Evolutionary conservation across 2,329 filamentous ascomycete genomes (phyloP), one percentile per base, ranked within the genome.

Genomic region (Fusarium camptoceras): DNA sequence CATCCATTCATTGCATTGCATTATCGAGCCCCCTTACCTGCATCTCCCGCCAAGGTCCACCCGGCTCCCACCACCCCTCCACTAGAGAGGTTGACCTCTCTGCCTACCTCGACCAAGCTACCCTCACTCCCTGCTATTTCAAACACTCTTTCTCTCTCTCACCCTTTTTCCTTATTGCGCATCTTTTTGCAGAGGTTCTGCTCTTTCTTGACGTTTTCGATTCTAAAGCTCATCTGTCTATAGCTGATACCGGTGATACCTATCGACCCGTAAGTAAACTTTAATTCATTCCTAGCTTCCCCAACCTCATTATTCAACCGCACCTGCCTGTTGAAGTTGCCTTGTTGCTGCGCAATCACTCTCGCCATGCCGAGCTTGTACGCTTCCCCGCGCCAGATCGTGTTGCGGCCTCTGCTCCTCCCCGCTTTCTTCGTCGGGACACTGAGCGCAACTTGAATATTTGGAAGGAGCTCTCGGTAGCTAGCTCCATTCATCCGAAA

Each of bases 211-310:
- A 58, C 64, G 46, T 68, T 66, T 71, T 66, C 64, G 48, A 68
- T 72, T 70, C 70, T 75, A 70, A 73, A 64, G 61, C 64, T 75
- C 68, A 78, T 83, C 82, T 86, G 76, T 79, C 71, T 80, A 76
- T 80, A 89, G 87, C 87, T 79, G 87, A 89, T 76, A 84, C 85
- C 75, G 85, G 85, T 80, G 87, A 89, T 76, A 89, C 82, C 71
- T 89, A 89, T 80, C 86, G 87, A 79, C 86, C 87, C 76, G 87
- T 87, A 81, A 86, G 85, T 85, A 71, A 58, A 51, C 54, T 58
- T 54, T 54, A 22, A 68, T 59, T 63, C 59, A 42, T 70, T 66
- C 46, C 39, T 47, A 58, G 55, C 65, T 49, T 44, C 51, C 50
- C 53, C 48, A 58, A 54, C 37, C 50, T 71, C 47, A 14, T 37